Conservation (phyloP, 495 filamentous ascomycete genomes). For the Staphylotrichum longicolle region DNA sequence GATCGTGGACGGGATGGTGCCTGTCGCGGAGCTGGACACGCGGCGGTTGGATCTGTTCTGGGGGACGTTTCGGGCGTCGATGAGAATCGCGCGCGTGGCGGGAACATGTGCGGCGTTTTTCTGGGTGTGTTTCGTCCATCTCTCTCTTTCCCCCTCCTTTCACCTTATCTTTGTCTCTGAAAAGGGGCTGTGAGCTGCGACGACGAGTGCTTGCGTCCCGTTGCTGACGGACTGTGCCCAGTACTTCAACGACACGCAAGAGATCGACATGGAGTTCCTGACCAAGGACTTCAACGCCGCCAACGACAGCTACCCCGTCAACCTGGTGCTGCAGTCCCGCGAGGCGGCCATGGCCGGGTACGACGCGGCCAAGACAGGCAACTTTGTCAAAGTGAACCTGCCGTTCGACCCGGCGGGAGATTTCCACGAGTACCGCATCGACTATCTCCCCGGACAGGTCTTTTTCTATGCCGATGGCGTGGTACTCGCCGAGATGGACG, state of each 20-base stretch:
- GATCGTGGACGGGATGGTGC: constrained; percentile 50
- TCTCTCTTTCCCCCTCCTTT: background rate
- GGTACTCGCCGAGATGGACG: constrained; percentile 54
- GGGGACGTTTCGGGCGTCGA: constrained; percentile 64
- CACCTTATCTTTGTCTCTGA: background rate
- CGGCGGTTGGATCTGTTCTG: constrained; percentile 57
- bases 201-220: too few species aligned
- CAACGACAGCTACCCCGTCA: constrained; percentile 55
- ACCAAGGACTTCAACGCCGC: constrained; percentile 54
- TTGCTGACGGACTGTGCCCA: constrained; percentile 23
- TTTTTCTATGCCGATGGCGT: constrained; percentile 63
- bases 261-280: constrained; percentile 77
- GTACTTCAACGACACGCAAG: constrained; percentile 75
- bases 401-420: constrained; percentile 59
- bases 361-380: constrained; percentile 54
- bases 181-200: background rate
- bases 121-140: constrained; percentile 53
- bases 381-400: constrained; percentile 54
- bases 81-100: constrained; percentile 55
- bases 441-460: constrained; percentile 61
- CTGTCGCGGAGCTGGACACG: constrained; percentile 60
- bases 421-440: constrained; percentile 76
- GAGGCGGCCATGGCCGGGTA: constrained; percentile 53
- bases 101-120: constrained; percentile 79
- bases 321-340: constrained; percentile 68